Percentiles rank a stretch among this genome's conserved stretches.
Conservation (phyloP, 495 filamentous ascomycete species). For the Xylaria venustula region DNA sequence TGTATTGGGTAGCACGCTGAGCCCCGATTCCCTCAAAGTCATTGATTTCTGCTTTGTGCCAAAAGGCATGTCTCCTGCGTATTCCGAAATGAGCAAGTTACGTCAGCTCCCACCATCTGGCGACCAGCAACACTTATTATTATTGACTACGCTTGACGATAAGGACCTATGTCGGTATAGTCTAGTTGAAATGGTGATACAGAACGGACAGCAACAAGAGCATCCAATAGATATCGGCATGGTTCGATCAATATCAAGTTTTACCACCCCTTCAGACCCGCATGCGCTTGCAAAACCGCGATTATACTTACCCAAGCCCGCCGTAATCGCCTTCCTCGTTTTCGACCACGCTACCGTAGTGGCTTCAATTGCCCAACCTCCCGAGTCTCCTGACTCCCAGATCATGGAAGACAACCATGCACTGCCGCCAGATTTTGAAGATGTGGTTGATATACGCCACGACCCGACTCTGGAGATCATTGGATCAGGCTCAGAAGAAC, state of each 20-base stretch:
- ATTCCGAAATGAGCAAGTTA: slow-evolving; percentile 41
- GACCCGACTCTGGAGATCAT: slow-evolving; percentile 60
- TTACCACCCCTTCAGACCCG: slow-evolving; percentile 47
- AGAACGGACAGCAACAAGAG: slow-evolving; percentile 21
- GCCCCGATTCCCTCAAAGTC: slow-evolving; percentile 44
- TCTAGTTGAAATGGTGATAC: slow-evolving; percentile 45
- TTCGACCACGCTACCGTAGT: slow-evolving; percentile 75
- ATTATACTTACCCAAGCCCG: slow-evolving; percentile 74
- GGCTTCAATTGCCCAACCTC: slow-evolving; percentile 60
- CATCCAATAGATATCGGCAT: slow-evolving; percentile 42
- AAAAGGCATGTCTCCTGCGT: slow-evolving; percentile 38
- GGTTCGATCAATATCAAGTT: slow-evolving; percentile 63
- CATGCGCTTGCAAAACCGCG: slow-evolving; percentile 54
- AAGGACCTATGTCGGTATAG: slow-evolving; percentile 38
- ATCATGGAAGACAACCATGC: slow-evolving; percentile 61
- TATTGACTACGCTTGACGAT: slow-evolving; percentile 37
- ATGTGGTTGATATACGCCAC: slow-evolving; percentile 76
- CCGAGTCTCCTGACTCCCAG: slow-evolving; percentile 67
- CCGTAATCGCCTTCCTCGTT: slow-evolving; percentile 76
- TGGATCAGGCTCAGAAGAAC: slow-evolving; percentile 61
- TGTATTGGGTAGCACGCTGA: slow-evolving; percentile 16
- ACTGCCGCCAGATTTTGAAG: slow-evolving; percentile 68
- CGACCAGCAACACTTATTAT: slow-evolving; percentile 45
- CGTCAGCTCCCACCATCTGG: slow-evolving; percentile 37
- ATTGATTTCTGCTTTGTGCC: slow-evolving; percentile 50